Conservation (phyloP, 352 stramenopile genomes). For the Pythium aristosporum region DNA sequence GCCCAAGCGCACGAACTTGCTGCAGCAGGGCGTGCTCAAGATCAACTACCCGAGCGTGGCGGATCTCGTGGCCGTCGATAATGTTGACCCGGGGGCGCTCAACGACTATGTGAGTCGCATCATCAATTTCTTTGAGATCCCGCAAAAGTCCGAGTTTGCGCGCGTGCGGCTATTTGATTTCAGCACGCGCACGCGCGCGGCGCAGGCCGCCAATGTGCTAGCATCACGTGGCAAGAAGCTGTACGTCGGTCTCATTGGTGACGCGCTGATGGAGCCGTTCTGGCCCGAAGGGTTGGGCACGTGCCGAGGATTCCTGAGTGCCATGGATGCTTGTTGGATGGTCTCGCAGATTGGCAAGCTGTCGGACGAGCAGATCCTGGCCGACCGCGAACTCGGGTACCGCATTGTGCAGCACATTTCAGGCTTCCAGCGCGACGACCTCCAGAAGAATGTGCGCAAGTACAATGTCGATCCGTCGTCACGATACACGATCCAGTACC, state of each 20-base stretch:
- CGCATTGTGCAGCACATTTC: constrained; percentile 76
- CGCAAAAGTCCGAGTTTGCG: constrained; percentile 62
- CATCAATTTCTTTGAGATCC: constrained; percentile 71
- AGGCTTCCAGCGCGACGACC: constrained; percentile 64
- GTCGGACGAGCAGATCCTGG: constrained; percentile 69
- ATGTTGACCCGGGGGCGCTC: constrained; percentile 58
- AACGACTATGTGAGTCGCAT: constrained; percentile 68
- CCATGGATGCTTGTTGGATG: constrained; percentile 78
- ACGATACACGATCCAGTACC: constrained; percentile 79
- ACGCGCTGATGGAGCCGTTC: constrained; percentile 84
- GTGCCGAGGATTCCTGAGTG: constrained; percentile 78
- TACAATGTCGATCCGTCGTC: constrained; percentile 76
- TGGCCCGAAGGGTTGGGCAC: constrained; percentile 83
- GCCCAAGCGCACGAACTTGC: constrained; percentile 68
- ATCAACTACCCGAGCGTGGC: constrained; percentile 59
- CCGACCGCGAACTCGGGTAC: constrained; percentile 76
- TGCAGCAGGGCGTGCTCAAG: constrained; percentile 74
- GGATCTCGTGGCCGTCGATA: constrained; percentile 65
- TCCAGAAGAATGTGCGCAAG: constrained; percentile 84
- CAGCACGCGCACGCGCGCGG: constrained; percentile 68
- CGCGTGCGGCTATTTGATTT: constrained; percentile 85
- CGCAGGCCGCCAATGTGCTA: constrained; percentile 72
- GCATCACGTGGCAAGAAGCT: constrained; percentile 69
- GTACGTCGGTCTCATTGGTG: constrained; percentile 75
- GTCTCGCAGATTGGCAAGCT: constrained; percentile 67